Percentiles rank a stretch among this genome's conserved stretches.
Conservation (phyloP, 352 stramenopile species). For the Phytophthora melonis region DNA sequence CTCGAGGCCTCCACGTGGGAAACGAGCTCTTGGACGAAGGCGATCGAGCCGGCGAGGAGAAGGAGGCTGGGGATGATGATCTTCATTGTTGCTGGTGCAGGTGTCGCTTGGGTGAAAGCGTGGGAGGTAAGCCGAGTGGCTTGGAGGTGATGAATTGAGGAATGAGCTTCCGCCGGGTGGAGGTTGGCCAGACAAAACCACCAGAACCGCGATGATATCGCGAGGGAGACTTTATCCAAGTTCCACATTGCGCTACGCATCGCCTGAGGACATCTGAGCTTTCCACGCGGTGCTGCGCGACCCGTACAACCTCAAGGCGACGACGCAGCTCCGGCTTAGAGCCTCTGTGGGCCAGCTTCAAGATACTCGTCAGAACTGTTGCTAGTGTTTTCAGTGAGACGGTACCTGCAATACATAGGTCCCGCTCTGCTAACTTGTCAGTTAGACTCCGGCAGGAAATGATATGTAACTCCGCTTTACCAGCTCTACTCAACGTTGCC, state of each 20-base stretch:
- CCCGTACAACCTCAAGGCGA: too few relatives aligned
- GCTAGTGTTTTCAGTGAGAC: too few relatives aligned
- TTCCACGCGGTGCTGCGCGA: too few relatives aligned
- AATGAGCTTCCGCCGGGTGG: neutral
- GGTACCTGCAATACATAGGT: too few relatives aligned
- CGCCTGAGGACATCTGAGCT: too few relatives aligned
- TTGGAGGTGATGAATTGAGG: conserved; percentile 12
- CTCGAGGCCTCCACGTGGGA: conserved; percentile 9
- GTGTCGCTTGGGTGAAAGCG: conserved; percentile 5
- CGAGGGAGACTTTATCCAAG: neutral
- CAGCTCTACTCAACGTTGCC: too few relatives aligned
- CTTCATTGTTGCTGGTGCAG: conserved; percentile 7
- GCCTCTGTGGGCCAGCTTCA: neutral
- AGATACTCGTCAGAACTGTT: neutral
- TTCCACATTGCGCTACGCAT: neutral
- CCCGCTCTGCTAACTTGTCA: too few relatives aligned
- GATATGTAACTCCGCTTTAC: too few relatives aligned
- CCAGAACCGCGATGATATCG: neutral
- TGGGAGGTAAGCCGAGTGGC: conserved; percentile 12
- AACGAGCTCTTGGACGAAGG: conserved; percentile 7
- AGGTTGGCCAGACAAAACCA: neutral
- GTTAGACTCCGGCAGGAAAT: too few relatives aligned
- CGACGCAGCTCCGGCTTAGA: too few relatives aligned
- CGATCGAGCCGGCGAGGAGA: conserved; percentile 4
- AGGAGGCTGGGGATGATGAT: conserved; percentile 5